Base-by-base conservation (phyloP, 2,329 filamentous ascomycete genomes). In the Aspergillus ibericus region DNA sequence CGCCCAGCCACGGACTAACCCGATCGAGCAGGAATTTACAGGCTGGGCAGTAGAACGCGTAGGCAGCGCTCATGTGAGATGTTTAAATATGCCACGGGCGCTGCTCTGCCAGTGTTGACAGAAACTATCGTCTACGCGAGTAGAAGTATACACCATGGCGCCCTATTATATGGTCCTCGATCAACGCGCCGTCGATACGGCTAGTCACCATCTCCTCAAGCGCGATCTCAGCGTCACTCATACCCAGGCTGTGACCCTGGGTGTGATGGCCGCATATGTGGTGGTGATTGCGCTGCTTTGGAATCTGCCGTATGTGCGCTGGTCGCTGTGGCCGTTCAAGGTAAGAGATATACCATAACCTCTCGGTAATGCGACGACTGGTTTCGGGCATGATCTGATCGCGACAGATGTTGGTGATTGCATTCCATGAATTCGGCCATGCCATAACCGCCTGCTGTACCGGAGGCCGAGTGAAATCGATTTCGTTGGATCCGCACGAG, bases 311-410 rank as follows among this genome's bases (percentile, higher is more conserved):
- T 91, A 91, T 72, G 76, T 93, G n/a, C 82, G 85, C 56, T 88
- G 85, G 81, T 81, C 88, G 1, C 77, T 93, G 35, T 93, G 89
- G 89, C 90, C 90, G 4, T 92, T 93, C 79, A 93, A 93, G 78
- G 87, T 89, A 71, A 63, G 71, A n/a, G n/a, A n/a, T n/a, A n/a
- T n/a, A n/a, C n/a, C n/a, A n/a, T 27, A 27, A 1, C 4, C 13
- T 27, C 42, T 18, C 1, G 8, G 36, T 18, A 15, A 5, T 20
- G 36, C 36, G 36, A n/a, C 8, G 20, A 4, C 16, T 7, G 5
- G n/a, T 25, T 25, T 25, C 5, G 5, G 5, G 22, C 22, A 25
- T n/a, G 18, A 18, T 16, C 46, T 18, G 10, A 42, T 29, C 18
- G 44, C 40, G 7, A 53, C 4, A 67, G 87, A 92, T 92, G 89